phyloP scores from a whole-genome alignment of 306 rosid species.

The Abrus pulchellus region DNA sequence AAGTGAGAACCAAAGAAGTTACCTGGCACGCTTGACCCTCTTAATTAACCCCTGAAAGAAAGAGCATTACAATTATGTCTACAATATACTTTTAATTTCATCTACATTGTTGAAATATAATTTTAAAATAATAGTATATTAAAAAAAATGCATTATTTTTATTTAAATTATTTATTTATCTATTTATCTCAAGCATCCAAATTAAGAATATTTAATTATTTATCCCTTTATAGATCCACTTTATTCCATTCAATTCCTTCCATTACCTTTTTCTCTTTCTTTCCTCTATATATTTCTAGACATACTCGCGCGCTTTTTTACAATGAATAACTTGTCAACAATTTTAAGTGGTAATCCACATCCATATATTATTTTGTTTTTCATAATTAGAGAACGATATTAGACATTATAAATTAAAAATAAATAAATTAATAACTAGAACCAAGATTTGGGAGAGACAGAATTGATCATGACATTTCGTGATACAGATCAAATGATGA shows the following conservation, averaged over 20 bases:
- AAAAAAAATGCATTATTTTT: too few species aligned
- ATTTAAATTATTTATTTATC: background rate
- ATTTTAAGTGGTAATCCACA: background rate
- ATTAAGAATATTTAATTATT: background rate
- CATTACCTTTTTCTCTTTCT: background rate
- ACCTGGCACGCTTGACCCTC: too few species aligned
- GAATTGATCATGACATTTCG: slow-evolving; percentile 2
- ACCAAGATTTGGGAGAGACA: background rate
- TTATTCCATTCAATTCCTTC: background rate
- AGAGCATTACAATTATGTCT: too few species aligned
- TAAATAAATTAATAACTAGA: slow-evolving; percentile 10
- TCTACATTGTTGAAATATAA: too few species aligned
- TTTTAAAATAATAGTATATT: too few species aligned
- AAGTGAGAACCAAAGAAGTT: too few species aligned
- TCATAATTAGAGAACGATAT: slow-evolving; percentile 7
- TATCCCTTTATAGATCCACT: background rate
- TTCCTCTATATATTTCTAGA: background rate
- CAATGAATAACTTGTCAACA: background rate
- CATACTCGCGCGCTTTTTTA: background rate
- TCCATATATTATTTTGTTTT: background rate
- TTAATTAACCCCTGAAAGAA: too few species aligned
- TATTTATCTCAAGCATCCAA: background rate
- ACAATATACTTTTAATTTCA: too few species aligned
- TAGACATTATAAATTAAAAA: background rate
- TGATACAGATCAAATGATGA: slow-evolving; percentile 13